phyloP scores from a whole-genome alignment of 768 basidiomycete genomes.

The Mycena vulgaris region DNA sequence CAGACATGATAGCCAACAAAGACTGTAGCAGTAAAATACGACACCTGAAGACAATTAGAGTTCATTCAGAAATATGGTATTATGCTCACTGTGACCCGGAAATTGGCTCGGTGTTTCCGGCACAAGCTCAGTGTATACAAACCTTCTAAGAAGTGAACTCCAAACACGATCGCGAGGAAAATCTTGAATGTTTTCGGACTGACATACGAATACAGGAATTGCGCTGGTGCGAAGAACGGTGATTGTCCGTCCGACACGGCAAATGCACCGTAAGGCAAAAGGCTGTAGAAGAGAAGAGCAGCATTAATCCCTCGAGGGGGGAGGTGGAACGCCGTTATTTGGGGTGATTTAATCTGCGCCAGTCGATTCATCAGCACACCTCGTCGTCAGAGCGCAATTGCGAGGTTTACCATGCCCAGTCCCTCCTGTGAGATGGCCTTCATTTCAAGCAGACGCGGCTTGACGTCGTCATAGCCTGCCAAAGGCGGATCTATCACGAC shows the following conservation, averaged over 20 bases:
- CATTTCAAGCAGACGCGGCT: constrained; percentile 71
- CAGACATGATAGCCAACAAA: constrained; percentile 70
- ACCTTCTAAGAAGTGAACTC: constrained; percentile 62
- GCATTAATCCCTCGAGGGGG: constrained; percentile 50
- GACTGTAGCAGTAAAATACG: constrained; percentile 68
- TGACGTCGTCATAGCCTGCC: constrained; percentile 48
- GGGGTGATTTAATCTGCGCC: constrained; percentile 72
- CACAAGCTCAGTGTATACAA: constrained; percentile 63
- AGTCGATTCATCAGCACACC: constrained; percentile 48
- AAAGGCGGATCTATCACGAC: constrained; percentile 83
- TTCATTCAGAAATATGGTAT: not conserved
- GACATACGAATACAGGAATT: constrained; percentile 47
- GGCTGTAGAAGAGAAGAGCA: constrained; percentile 49
- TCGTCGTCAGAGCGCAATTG: constrained; percentile 66
- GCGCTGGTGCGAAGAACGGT: constrained; percentile 51
- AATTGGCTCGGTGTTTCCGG: constrained; percentile 49
- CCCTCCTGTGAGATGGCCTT: constrained; percentile 85
- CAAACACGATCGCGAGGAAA: constrained; percentile 34
- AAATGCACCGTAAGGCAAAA: constrained; percentile 41
- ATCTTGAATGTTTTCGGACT: constrained; percentile 18
- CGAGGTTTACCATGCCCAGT: constrained; percentile 76
- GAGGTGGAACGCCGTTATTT: constrained; percentile 70
- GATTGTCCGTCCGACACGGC: constrained; percentile 40
- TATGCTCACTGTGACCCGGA: constrained; percentile 41
- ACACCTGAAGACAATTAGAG: constrained; percentile 52